Percentiles rank a stretch among this genome's conserved stretches.
phyloP scores from a whole-genome alignment of 495 filamentous ascomycete genomes.

The Parathielavia hyrcaniae region DNA sequence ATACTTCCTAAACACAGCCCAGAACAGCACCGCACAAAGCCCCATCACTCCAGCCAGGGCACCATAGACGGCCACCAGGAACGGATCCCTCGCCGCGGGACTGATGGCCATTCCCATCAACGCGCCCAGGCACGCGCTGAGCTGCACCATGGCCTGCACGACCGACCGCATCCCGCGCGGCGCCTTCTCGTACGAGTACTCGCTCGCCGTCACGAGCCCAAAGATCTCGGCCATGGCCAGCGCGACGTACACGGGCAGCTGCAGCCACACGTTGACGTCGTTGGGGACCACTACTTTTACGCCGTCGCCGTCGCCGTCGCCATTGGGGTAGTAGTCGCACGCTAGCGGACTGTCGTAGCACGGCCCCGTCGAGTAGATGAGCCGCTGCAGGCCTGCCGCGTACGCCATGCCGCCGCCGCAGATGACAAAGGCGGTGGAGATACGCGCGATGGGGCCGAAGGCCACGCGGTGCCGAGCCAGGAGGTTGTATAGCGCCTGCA shows the following conservation, averaged over 20 bases:
- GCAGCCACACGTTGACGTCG: constrained; percentile 36
- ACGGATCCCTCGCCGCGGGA: constrained; percentile 39
- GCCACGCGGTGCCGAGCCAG: constrained; percentile 35
- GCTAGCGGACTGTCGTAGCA: constrained; percentile 47
- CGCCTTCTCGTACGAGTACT: constrained; percentile 50
- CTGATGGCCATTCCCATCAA: constrained; percentile 41
- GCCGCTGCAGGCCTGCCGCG: constrained; percentile 42
- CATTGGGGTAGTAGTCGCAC: too few relatives aligned
- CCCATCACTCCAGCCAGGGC: constrained; percentile 35
- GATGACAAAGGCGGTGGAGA: constrained; percentile 45
- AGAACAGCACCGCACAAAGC: constrained; percentile 29
- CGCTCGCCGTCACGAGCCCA: constrained; percentile 37
- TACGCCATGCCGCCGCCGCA: constrained; percentile 44
- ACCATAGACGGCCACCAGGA: constrained; percentile 44
- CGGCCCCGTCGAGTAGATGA: constrained; percentile 42
- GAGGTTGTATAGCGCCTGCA: constrained; percentile 44
- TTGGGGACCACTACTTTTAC: constrained; percentile 32
- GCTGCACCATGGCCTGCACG: constrained; percentile 38
- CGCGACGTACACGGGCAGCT: constrained; percentile 38
- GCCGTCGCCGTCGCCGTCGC: constrained; percentile 5
- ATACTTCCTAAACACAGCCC: constrained; percentile 30
- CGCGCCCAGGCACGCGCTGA: constrained; percentile 38
- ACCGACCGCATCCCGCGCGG: constrained; percentile 32
- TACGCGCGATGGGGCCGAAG: constrained; percentile 48
- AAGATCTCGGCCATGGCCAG: constrained; percentile 42